Conservation (phyloP, 2,329 filamentous ascomycete genomes). For the Plenodomus tracheiphilus region DNA sequence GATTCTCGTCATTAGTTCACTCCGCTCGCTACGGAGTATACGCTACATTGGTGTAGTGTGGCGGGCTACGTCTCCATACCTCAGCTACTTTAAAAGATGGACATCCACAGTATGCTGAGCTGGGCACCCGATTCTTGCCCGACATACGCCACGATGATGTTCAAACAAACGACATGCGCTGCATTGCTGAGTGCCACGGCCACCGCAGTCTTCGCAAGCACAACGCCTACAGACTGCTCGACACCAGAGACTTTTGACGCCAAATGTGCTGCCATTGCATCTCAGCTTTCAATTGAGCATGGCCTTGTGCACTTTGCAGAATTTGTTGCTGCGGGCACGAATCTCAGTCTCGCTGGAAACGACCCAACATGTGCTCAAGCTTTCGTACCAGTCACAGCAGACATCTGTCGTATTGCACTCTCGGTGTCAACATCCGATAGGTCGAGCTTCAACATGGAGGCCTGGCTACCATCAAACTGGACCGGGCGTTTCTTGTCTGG, state of each 20-base stretch:
- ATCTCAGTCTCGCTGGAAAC: conserved; percentile 44
- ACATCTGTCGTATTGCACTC: conserved; percentile 48
- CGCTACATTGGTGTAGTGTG: background rate
- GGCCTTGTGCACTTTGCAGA: conserved; percentile 44
- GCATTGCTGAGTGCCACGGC: conserved; percentile 14
- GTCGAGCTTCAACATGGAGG: conserved; percentile 50
- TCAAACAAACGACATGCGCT: conserved; percentile 14
- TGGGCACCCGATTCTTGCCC: background rate
- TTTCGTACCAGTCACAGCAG: conserved; percentile 36
- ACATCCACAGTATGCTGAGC: background rate
- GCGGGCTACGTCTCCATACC: background rate
- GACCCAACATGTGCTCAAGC: conserved; percentile 44
- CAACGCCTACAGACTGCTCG: conserved; percentile 1
- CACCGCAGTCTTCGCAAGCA: conserved; percentile 8
- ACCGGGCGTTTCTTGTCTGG: conserved; percentile 41
- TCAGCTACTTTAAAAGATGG: conserved; percentile 1
- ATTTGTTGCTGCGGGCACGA: conserved; percentile 47
- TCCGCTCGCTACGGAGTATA: background rate
- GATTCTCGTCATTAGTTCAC: background rate
- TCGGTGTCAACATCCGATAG: conserved; percentile 45
- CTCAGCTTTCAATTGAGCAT: conserved; percentile 35
- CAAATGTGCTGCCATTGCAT: conserved; percentile 33
- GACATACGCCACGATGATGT: conserved; percentile 18
- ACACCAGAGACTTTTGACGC: conserved; percentile 15
- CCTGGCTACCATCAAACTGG: conserved; percentile 50